Evolutionary conservation across 331 rosid genomes (phyloP), one percentile per base, ranked within the genome.

Genomic region (Rhamnella rubrinervis): DNA sequence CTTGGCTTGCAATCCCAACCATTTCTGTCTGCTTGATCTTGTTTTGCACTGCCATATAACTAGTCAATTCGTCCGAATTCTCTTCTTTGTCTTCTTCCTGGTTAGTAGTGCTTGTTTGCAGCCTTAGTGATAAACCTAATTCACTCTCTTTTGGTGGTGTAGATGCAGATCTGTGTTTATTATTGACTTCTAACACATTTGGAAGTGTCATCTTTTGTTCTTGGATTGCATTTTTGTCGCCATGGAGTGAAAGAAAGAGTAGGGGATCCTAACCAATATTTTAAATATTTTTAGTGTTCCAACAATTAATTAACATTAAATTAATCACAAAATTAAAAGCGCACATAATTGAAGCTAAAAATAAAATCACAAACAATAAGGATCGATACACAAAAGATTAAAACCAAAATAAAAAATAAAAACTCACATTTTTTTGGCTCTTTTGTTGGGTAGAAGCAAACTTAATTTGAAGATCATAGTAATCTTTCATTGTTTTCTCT

Each of bases 401-500:
- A 60, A 4, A 46, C 39, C 66, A 2, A n/a, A 39, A 70, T 0
- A 51, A 39, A 0, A 0, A 13, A 28, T 11, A 44, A 7, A 46
- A 14, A n/a, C 35, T n/a, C 16, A 88, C 97, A 89, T 83, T 89
- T 62, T 67, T 82, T 47, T 77, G 76, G 66, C 62, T 79, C 68
- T 79, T 85, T 73, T 85, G 86, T 16, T 89, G 89, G 26, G 84
- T 35, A 71, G 68, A 70, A 35, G 86, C 68, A 44, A 85, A 77
- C 84, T 88, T 89, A 79, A 74, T 80, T 69, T 93, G 89, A 46
- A 93, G 96, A 80, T 91, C 90, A 50, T 72, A 68, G 51, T 91
- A 89, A 37, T 91, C 95, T 77, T 91, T 93, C 87, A 80, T 87
- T 18, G 91, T 91, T 78, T 87, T 83, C 74, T 93, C 97, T 59